Percentiles rank a stretch among this genome's conserved stretches.
Conservation (phyloP, 2,329 filamentous ascomycete species). For the Pezicula neosporulosa region DNA sequence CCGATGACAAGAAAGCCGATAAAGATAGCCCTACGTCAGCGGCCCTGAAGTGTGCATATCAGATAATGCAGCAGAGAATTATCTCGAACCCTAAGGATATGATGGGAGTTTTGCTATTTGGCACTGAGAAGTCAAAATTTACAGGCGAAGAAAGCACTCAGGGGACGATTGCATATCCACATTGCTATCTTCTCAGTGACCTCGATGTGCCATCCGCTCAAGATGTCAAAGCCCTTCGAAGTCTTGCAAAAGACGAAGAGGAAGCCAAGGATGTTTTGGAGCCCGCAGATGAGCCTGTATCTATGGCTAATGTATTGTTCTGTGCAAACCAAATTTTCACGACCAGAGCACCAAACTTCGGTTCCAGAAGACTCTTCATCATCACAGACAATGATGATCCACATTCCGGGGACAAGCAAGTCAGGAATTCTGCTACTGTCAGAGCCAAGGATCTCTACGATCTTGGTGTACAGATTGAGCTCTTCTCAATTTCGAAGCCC, state of each 20-base stretch:
- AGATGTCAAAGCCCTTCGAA: slow-evolving; percentile 78
- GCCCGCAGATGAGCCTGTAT: slow-evolving; percentile 65
- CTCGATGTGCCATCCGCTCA: slow-evolving; percentile 82
- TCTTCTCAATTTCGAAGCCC: slow-evolving; percentile 80
- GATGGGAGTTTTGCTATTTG: slow-evolving; percentile 93
- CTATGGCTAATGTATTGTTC: slow-evolving; percentile 88
- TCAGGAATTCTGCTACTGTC: slow-evolving; percentile 74
- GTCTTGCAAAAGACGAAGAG: slow-evolving; percentile 74
- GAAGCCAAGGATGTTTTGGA: slow-evolving; percentile 65
- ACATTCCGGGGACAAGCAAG: slow-evolving; percentile 66
- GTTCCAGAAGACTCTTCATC: slow-evolving; percentile 88
- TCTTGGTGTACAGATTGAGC: slow-evolving; percentile 82
- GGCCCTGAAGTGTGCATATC: slow-evolving; percentile 89
- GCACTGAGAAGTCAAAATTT: slow-evolving; percentile 81
- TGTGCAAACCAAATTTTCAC: slow-evolving; percentile 97
- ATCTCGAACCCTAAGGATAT: slow-evolving; percentile 95
- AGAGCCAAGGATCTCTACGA: slow-evolving; percentile 95
- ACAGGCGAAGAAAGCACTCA: slow-evolving; percentile 58
- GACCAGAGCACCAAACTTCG: slow-evolving; percentile 90
- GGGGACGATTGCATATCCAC: slow-evolving; percentile 67
- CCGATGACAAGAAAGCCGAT: slow-evolving; percentile 71
- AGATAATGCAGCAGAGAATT: slow-evolving; percentile 96
- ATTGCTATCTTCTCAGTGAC: slow-evolving; percentile 89
- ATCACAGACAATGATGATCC: slow-evolving; percentile 94
- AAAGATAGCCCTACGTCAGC: slow-evolving; percentile 76